These are phyloP conservation scores for Protomyces inundatus DNA, from an alignment of 1,139 yeast genomes.

Conservation along the genomic window DNA sequence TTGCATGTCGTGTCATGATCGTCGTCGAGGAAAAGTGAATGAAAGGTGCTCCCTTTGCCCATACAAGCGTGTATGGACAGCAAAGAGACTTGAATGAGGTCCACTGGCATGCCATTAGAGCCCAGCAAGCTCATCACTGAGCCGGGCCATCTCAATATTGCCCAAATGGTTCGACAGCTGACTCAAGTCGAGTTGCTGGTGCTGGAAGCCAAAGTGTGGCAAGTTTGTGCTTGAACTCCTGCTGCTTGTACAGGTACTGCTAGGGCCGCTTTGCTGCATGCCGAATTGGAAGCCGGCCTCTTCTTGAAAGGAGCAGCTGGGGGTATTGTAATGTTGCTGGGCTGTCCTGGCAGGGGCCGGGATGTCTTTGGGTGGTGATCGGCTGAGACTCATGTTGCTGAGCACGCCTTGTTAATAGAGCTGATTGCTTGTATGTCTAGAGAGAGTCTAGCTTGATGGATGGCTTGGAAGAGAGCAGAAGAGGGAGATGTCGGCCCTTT, in stretches of 20 bases:
- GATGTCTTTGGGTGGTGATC: neutral
- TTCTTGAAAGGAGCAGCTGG: neutral
- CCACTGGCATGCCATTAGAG: neutral
- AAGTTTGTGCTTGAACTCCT: neutral
- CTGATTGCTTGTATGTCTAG: no score
- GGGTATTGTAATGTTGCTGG: neutral
- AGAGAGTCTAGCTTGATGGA: no score
- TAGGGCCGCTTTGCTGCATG: neutral
- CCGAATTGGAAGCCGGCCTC: conserved; percentile 5
- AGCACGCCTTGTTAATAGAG: no score
- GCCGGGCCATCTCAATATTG: conserved; percentile 17
- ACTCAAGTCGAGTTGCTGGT: conserved; percentile 4
- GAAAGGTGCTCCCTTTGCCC: no score
- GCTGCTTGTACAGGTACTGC: neutral
- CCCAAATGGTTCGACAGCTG: conserved; percentile 5
- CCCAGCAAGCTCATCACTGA: conserved; percentile 14
- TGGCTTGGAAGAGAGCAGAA: no score
- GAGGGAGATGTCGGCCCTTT: no score
- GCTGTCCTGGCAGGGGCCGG: neutral
- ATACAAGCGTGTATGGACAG: no score
- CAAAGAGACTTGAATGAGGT: no score
- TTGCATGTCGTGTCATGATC: no score
- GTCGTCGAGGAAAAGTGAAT: no score
- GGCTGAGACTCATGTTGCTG: neutral
- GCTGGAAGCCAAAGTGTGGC: neutral